A percentile compares a stretch with the other conserved stretches of the same genome.
Conservation (phyloP, 2,329 filamentous ascomycete species). For the Cercospora sp. region DNA sequence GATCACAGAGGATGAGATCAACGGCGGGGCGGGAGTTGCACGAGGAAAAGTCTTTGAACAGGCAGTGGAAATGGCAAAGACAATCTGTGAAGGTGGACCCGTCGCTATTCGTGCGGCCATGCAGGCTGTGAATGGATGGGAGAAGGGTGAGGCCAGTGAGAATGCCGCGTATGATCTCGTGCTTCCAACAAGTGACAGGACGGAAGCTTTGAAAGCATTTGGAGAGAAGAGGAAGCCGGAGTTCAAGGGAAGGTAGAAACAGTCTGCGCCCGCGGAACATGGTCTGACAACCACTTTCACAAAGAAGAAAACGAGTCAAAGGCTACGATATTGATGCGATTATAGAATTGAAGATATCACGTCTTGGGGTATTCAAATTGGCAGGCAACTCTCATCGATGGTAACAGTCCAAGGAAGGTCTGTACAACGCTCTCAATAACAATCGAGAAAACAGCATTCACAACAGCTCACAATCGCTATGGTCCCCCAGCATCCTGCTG, state of each 20-base stretch:
- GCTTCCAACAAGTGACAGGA: slow-evolving; percentile 77
- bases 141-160: slow-evolving; percentile 70
- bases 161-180: slow-evolving; percentile 84
- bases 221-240: slow-evolving; percentile 69
- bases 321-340: background rate
- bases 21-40: slow-evolving; percentile 55
- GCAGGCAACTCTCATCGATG: background rate
- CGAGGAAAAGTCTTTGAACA: slow-evolving; percentile 70
- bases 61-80: slow-evolving; percentile 73
- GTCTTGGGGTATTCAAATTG: background rate
- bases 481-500: no score
- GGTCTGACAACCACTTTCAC: no score
- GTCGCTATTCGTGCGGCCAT: slow-evolving; percentile 78
- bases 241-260: slow-evolving; percentile 58
- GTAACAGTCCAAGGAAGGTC: no score
- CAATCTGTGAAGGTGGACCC: slow-evolving; percentile 88
- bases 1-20: slow-evolving; percentile 60
- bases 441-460: no score
- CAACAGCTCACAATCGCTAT: no score
- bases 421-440: no score
- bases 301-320: no score
- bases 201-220: slow-evolving; percentile 88
- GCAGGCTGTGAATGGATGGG: slow-evolving; percentile 71
- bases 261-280: background rate
- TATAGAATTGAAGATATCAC: background rate